Evolutionary conservation across 176 grass and related monocot species (phyloP), one percentile per base, ranked within the genome.

Genomic region (Puya raimondii): DNA sequence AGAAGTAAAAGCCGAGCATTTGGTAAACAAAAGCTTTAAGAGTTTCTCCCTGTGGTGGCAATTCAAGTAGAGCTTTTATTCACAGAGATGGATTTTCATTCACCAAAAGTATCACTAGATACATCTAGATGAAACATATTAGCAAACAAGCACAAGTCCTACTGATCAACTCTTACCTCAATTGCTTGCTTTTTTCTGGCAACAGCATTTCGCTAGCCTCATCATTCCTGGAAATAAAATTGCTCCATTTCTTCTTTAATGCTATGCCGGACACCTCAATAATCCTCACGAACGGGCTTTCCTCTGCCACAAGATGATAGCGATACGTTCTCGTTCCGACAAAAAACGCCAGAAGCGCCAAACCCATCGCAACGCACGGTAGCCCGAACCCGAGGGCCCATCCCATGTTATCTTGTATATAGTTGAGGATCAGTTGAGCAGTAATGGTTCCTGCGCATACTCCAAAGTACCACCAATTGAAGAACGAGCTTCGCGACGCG

Each of bases 391-490:
- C 65, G 16, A 67, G 26, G 2, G 65, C 29, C 65, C 65, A 67
- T 9, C 65, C 29, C 25, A 67, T n/a, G 23, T 67, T 47, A 16
- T 67, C 65, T 67, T 67, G 65, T 25, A 67, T 11, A 33, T 67
- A 67, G 47, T 67, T 67, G 33, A 67, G 65, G 29, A 67, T 16
- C 13, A 67, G 0, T 47, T 67, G 29, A 15, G 65, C 65, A 42
- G 65, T 47, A 48, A 67, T 47, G 48, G 74, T 73, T 52, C 76
- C 78, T 50, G 66, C 66, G 52, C 67, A 80, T 68, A 79, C 66
- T n/a, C 82, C 82, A 73, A 85, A 75, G 73, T 80, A 85, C 82
- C 82, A 85, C 82, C 82, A 85, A 63, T 80, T 85, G 70, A 85
- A 85, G 68, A 85, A 85, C 42, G 82, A 85, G 72, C 82, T 85